These are phyloP conservation scores for Pleurotus pulmonarius DNA, from an alignment of 768 basidiomycete species.

Conservation along the genomic window DNA sequence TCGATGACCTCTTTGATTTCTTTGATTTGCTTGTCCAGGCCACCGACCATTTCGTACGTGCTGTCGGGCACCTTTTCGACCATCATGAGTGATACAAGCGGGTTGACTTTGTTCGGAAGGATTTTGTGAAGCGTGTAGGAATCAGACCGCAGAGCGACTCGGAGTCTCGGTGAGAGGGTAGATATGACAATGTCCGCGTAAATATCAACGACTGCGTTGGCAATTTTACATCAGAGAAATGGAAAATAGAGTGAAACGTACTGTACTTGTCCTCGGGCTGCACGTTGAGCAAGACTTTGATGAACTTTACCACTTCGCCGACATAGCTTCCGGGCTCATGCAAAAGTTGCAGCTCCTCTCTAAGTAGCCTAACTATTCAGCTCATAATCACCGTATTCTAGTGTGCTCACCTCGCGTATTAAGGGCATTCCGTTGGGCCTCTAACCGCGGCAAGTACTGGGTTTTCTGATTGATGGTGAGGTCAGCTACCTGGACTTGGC, in stretches of 20 bases:
- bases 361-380: constrained; percentile 70
- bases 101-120: constrained; percentile 96
- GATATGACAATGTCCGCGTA: constrained; percentile 82
- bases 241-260: constrained; percentile 37
- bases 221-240: not conserved
- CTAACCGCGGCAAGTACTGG: constrained; percentile 90
- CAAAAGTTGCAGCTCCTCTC: constrained; percentile 89
- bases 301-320: constrained; percentile 95
- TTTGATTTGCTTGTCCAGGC: constrained; percentile 97
- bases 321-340: constrained; percentile 98
- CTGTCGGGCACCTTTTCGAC: constrained; percentile 99
- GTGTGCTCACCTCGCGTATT: constrained; percentile 79
- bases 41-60: constrained; percentile 99
- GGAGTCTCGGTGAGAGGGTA: constrained; percentile 77
- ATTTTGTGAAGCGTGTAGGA: constrained; percentile 97
- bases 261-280: constrained; percentile 99
- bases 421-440: constrained; percentile 95
- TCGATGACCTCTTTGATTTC: constrained; percentile 98
- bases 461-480: constrained; percentile 94
- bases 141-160: constrained; percentile 94
- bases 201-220: constrained; percentile 80
- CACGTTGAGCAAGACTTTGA: constrained; percentile 97
- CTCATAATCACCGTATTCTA: not conserved
- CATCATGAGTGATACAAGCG: constrained; percentile 99
- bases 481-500: constrained; percentile 91